Evolutionary conservation across 129 eudicot species (phyloP), one percentile per base, ranked within the genome.

Genomic region (Apium graveolens): DNA sequence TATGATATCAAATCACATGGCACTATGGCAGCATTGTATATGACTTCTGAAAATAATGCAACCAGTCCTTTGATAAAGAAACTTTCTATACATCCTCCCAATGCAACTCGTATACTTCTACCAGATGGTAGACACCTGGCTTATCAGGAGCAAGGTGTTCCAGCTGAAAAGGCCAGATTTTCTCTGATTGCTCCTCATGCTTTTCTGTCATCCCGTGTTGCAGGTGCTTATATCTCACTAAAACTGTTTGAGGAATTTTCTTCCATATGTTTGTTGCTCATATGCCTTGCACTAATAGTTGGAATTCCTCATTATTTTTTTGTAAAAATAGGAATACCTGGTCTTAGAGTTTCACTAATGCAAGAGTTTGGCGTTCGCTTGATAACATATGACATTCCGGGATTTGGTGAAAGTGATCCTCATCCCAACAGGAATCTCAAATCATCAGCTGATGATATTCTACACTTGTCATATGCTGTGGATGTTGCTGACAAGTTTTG

Each of bases 391-490:
- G 98, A 93, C 84, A 88, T 91, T 82, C 98, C 98, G n/a, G 98
- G 98, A n/a, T 89, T 93, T 82, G 98, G 98, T 63, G 98, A 91
- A 85, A 93, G 98, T 78, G 97, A 91, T 91, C 93, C 97, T 76
- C 96, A 93, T 83, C 97, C 93, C 21, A 46, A 77, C 27, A 89
- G 98, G 87, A 85, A 83, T 78, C 97, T 93, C 11, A 92, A 91
- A 80, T 89, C 98, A 65, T 93, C 98, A 70, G 96, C 98, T 78
- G 48, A 89, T 87, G 97, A 91, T 86, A 82, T 93, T 84, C 81
- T 90, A 72, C 87, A 91, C 83, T 87, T 93, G 39, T 85, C 98
- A 12, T 90, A 89, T 88, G 89, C 96, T 73, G 89, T 93, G 81
- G 86, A 84, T 79, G 78, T 93, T 66, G 82, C 90, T 37, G 90